Evolutionary conservation across 2,329 filamentous ascomycete genomes (phyloP), one percentile per base, ranked within the genome.

Genomic region (Tolypocladium ophioglossoides): DNA sequence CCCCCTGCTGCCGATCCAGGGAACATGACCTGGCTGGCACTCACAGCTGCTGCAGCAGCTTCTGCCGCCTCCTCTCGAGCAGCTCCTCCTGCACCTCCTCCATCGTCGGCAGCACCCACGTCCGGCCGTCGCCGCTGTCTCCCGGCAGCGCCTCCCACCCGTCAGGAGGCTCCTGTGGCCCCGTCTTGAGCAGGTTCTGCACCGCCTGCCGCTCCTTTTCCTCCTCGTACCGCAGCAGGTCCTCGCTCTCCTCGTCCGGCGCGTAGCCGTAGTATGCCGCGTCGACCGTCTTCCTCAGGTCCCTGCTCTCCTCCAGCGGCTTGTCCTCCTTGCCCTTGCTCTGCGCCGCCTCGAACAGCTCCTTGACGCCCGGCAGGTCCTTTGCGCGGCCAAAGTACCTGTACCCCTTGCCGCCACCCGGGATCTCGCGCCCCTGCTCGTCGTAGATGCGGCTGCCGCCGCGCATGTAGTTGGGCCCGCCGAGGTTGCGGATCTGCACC

Each of bases 401-500:
- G 75, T 97, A 97, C 3, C 92, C 92, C 66, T 91, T 95, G 47
- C 89, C 91, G 38, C 88, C 89, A 60, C 76, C 84, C 0, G 77
- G 78, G 40, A 90, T 85, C 67, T 89, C 86, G 50, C 83, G 73
- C 2, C 87, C 87, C 54, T 84, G 79, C 64, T 89, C 86, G 66
- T 90, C 86, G 69, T 87, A 89, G 50, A 88, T 78, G 59, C 83
- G 83, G 34, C 78, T 83, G 0, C 79, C 81, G 5, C 82, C 82
- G 34, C 91, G 80, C 87, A 94, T 95, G 70, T 97, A 99, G 72
- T 97, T 97, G 34, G 94, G 94, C 2, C 94, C 94, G n/a, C 94
- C 94, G 27, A 97, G 70, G 65, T 95, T 95, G 55, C 91, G 82
- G 62, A 99, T 96, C 73, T 96, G 91, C 63, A 94, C 83, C 77